Percentiles rank a stretch among this genome's conserved stretches.
These are phyloP conservation scores for Lizonia empirigonia DNA, from an alignment of 2,329 filamentous ascomycete genomes.

Conservation along the genomic window DNA sequence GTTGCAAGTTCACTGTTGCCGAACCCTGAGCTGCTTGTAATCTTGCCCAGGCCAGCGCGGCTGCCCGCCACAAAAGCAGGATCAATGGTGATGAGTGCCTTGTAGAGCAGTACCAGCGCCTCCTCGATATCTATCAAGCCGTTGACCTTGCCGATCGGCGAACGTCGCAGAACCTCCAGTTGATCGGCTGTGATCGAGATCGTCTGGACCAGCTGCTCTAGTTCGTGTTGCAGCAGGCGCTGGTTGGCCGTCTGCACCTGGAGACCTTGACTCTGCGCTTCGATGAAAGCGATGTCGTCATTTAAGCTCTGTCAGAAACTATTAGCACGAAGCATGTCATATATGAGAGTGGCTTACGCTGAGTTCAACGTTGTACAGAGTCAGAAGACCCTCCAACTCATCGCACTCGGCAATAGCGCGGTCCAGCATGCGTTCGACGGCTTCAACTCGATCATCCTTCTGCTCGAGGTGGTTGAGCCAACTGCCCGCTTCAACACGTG, in stretches of 20 bases:
- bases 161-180: conserved; percentile 73
- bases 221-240: conserved; percentile 86
- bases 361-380: conserved; percentile 91
- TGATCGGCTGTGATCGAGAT: conserved; percentile 83
- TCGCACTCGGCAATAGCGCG: conserved; percentile 93
- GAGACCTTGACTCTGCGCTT: conserved; percentile 93
- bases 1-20: conserved; percentile 76
- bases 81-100: conserved; percentile 92
- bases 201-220: conserved; percentile 86
- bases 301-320: conserved; percentile 72
- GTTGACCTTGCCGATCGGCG: conserved; percentile 71
- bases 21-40: conserved; percentile 60
- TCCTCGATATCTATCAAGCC: conserved; percentile 79
- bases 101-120: conserved; percentile 81
- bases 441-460: conserved; percentile 87
- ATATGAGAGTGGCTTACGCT: conserved; percentile 64
- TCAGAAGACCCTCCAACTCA: conserved; percentile 91
- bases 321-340: conserved; percentile 27
- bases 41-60: conserved; percentile 47
- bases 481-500: conserved; percentile 87
- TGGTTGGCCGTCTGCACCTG: conserved; percentile 98
- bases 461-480: conserved; percentile 85
- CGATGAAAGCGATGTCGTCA: conserved; percentile 95
- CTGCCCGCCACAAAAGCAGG: conserved; percentile 68
- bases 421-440: conserved; percentile 85